Percentiles rank a stretch among this genome's conserved stretches.
These are phyloP conservation scores for Penicillium sp. DNA, from an alignment of 2,329 filamentous ascomycete species.

Conservation along the genomic window DNA sequence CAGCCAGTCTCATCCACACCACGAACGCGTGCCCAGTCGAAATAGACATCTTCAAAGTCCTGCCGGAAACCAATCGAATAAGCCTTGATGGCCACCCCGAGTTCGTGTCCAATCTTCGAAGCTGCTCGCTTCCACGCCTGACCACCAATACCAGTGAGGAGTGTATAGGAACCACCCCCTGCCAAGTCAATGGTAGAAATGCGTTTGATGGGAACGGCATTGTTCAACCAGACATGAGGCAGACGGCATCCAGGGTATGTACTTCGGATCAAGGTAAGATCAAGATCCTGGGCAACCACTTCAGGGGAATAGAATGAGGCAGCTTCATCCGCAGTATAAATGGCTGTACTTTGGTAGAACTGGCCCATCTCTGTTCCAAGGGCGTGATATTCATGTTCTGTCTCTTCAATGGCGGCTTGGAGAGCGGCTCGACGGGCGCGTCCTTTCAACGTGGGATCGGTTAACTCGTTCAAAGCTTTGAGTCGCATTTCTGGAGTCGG, in stretches of 20 bases:
- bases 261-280: constrained; percentile 46
- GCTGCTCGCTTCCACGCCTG: constrained; percentile 56
- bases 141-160: constrained; percentile 59
- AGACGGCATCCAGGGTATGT: constrained; percentile 62
- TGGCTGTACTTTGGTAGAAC: constrained; percentile 48
- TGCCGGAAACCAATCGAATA: constrained; percentile 58
- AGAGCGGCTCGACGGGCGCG: constrained; percentile 41
- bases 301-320: constrained; percentile 14
- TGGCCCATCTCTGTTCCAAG: constrained; percentile 63
- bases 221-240: constrained; percentile 65
- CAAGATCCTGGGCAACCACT: constrained; percentile 39
- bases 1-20: constrained; percentile 60
- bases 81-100: constrained; percentile 50
- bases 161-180: constrained; percentile 54
- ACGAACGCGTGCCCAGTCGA: constrained; percentile 57
- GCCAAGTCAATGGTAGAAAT: constrained; percentile 62
- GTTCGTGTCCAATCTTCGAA: constrained; percentile 31
- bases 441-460: constrained; percentile 40
- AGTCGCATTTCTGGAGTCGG: constrained; percentile 41
- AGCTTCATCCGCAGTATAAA: constrained; percentile 48
- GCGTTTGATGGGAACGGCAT: constrained; percentile 42
- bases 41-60: constrained; percentile 64
- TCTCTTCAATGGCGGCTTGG: constrained; percentile 44
- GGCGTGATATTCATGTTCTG: constrained; percentile 54
- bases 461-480: constrained; percentile 44